Evolutionary conservation across 148 eudicot genomes (phyloP), one percentile per base, ranked within the genome.

Genomic region (Dysphania ambrosioides): DNA sequence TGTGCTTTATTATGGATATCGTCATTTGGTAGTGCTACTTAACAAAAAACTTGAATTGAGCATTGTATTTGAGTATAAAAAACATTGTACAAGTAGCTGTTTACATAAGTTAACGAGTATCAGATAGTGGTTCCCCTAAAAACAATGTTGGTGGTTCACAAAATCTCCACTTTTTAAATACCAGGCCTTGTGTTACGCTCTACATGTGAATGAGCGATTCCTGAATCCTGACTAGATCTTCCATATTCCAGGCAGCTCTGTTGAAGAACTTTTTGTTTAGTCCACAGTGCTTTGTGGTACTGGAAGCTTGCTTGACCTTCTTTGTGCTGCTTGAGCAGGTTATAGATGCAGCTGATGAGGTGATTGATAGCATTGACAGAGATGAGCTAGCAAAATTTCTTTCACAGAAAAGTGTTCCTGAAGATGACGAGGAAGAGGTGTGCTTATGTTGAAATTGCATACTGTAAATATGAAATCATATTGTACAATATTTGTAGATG

Each of bases 401-500:
- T 74, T 77, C 91, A 31, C 82, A 84, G 38, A 95, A 86, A 81
- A 84, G 78, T 80, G 88, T 87, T 75, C 93, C 97, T 41, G 98
- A 95, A 83, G 98, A 95, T 71, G 98, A 95, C 23, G 96, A 81
- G 68, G 85, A 86, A 77, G 98, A 95, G 86, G 98, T 93, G 63
- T 27, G 89, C 81, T 40, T 12, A 36, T 60, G 36, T 18, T 16
- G 26, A 32, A 15, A 53, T 66, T 53, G 55, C 27, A 26, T 7
- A 2, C 5, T 66, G 23, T 27, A 44, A 66, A 64, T 30, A 29
- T 42, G 58, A 61, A 53, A 56, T 66, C 72, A 41, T 32, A 60
- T n/a, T n/a, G 9, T 30, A 29, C 29, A 1, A 24, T 12, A 1
- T 40, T 66, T 19, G 6, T 2, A 36, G 8, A 58, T 2, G 12